Base-by-base conservation (phyloP, 805 yeast species). In the Saccharomycopsis vini region DNA sequence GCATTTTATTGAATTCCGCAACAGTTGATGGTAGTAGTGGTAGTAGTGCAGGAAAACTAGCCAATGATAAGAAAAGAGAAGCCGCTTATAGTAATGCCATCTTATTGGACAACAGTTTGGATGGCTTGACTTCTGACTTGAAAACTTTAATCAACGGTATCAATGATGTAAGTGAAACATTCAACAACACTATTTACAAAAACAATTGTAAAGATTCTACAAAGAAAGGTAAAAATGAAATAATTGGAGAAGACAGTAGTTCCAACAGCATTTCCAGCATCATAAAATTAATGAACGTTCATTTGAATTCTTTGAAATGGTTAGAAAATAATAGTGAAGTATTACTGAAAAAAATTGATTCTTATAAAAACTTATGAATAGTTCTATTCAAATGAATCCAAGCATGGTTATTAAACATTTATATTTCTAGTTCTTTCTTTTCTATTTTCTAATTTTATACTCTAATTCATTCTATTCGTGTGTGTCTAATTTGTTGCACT, bases 71-170 rank as follows among this genome's bases (percentile, higher is more conserved):
- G 59, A 84, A 87, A 57, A 78, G 98, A 58, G 90, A 82, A 57
- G 82, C 82, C 52, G 94, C 95, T 0, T 92, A 90, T 60, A 78
- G 74, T 50, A 74, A 88, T 26, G 97, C 97, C 0, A 94, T 88
- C 57, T 68, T 77, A 34, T 67, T 92, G 50, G 95, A 86, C 58
- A 88, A 80, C 53, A 84, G 82, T 56, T 65, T 92, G 49, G 94
- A 82, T 52, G 65, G 73, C 10, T 68, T 92, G 57, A 95, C 94
- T 6, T 69, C 75, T 28, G 88, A 86, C 57, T 72, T 88, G 54
- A 65, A 84, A 2, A 73, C 88, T 0, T 68, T 88, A 56, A 84
- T 88, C 37, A 72, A 74, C 20, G 95, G 88, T 60, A 82, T 88
- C 46, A 88, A 89, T 59, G 79, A 77, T 29, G 88, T 87, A 4